Evolutionary conservation across 2,329 filamentous ascomycete species (phyloP).

Genomic region (Mariannaea sp.): DNA sequence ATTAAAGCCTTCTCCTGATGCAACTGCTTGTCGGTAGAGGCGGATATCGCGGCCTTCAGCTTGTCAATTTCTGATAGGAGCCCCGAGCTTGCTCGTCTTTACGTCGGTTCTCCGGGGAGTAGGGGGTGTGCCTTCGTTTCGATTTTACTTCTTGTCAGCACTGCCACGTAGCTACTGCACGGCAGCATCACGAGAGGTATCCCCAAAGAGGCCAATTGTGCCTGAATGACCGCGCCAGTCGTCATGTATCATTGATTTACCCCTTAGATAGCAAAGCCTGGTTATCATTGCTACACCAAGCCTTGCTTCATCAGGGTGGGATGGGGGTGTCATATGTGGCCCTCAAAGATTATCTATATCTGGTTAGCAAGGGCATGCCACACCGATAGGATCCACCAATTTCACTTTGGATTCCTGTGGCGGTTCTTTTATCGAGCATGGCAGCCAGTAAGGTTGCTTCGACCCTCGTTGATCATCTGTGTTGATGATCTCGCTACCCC

Average conservation of each 20-base stretch:
- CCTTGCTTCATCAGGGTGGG: too few species aligned
- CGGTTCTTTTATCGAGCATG: not conserved
- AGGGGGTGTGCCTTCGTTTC: not conserved
- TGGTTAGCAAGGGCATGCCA: slow-evolving; percentile 1
- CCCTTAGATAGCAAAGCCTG: too few species aligned
- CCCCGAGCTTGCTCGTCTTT: too few species aligned
- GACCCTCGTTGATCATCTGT: slow-evolving; percentile 1
- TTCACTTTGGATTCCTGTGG: not conserved
- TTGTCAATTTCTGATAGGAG: too few species aligned
- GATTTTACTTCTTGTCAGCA: not conserved
- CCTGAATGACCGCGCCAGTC: not conserved
- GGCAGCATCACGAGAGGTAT: not conserved
- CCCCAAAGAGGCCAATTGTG: not conserved
- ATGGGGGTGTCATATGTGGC: not conserved
- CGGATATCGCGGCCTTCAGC: too few species aligned
- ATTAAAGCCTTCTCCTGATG: too few species aligned
- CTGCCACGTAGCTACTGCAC: not conserved
- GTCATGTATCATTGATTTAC: not conserved
- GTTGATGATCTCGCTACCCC: not conserved
- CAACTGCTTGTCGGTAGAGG: too few species aligned
- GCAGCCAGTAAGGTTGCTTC: not conserved
- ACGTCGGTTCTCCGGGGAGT: too few species aligned
- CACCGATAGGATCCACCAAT: not conserved
- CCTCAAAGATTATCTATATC: slow-evolving; percentile 18
- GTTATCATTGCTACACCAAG: slow-evolving; percentile 8